A percentile compares a stretch with the other conserved stretches of the same genome.
Conservation (phyloP, 2,329 filamentous ascomycete genomes). For the Camptophora hylomeconis region DNA sequence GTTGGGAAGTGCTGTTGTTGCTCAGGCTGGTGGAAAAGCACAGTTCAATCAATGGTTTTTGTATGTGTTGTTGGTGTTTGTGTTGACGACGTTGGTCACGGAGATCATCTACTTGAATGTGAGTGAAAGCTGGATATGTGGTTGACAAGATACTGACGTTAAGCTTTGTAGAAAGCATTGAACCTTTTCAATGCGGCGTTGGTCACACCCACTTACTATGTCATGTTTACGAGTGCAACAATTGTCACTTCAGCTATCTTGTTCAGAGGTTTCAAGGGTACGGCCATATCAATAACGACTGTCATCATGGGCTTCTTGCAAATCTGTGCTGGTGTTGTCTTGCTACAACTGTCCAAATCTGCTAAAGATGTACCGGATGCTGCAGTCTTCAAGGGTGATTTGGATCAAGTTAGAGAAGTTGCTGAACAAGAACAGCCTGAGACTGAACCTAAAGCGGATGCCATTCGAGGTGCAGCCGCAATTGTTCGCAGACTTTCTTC, state of each 20-base stretch:
- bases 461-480: slow-evolving; percentile 79
- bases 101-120: slow-evolving; percentile 96
- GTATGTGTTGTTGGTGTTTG: slow-evolving; percentile 83
- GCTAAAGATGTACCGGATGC: slow-evolving; percentile 93
- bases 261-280: slow-evolving; percentile 88
- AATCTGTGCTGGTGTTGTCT: slow-evolving; percentile 83
- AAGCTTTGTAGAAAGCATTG: slow-evolving; percentile 63
- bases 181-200: slow-evolving; percentile 95
- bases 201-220: slow-evolving; percentile 96
- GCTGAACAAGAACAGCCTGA: slow-evolving; percentile 94
- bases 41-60: slow-evolving; percentile 98
- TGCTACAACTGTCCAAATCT: slow-evolving; percentile 93
- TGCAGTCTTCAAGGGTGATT: slow-evolving; percentile 79
- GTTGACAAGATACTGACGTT: slow-evolving; percentile 2
- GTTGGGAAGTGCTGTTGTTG: slow-evolving; percentile 77
- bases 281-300: slow-evolving; percentile 64
- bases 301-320: slow-evolving; percentile 87
- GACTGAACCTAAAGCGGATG: slow-evolving; percentile 88
- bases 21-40: slow-evolving; percentile 64
- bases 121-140: slow-evolving; percentile 32
- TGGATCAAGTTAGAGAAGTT: slow-evolving; percentile 90
- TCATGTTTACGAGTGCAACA: slow-evolving; percentile 92
- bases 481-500: slow-evolving; percentile 73
- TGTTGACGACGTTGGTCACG: slow-evolving; percentile 73
- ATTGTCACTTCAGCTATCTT: slow-evolving; percentile 88